These are phyloP conservation scores for Cordyceps militaris DNA, from an alignment of 2,329 filamentous ascomycete genomes.

Conservation along the genomic window DNA sequence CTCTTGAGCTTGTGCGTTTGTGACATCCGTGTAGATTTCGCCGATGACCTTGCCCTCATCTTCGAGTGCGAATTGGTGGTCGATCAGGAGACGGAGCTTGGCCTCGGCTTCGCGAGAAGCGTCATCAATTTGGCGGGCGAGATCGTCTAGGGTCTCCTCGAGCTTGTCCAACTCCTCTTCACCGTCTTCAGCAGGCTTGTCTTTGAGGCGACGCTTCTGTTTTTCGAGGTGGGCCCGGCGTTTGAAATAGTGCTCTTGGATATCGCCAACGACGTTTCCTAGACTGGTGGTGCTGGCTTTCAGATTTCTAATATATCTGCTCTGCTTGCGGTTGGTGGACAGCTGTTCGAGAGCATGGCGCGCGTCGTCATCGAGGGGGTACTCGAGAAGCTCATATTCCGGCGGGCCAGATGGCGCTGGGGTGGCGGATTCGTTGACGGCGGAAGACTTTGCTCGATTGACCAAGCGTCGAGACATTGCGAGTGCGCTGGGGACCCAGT, in stretches of 20 bases:
- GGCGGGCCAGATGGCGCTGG: conserved; percentile 32
- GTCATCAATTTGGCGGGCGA: conserved; percentile 33
- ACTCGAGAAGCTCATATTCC: conserved; percentile 42
- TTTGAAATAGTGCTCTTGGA: conserved; percentile 41
- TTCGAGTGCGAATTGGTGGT: conserved; percentile 41
- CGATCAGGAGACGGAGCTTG: conserved; percentile 42
- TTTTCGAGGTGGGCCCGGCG: conserved; percentile 28
- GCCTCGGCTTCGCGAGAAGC: conserved; percentile 40
- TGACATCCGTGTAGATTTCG: conserved; percentile 27
- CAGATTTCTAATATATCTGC: conserved; percentile 40
- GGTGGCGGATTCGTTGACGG: conserved; percentile 13
- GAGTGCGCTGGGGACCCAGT: not conserved
- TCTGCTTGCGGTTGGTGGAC: conserved; percentile 32
- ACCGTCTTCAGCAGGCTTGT: conserved; percentile 28
- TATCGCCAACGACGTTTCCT: conserved; percentile 37
- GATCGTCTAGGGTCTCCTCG: conserved; percentile 31
- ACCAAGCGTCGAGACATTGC: conserved; percentile 29
- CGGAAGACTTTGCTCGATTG: conserved; percentile 19
- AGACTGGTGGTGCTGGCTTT: conserved; percentile 37
- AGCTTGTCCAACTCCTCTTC: conserved; percentile 30
- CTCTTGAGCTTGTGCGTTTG: conserved; percentile 18
- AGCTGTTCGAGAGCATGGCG: conserved; percentile 37
- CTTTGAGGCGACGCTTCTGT: conserved; percentile 28
- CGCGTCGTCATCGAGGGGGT: conserved; percentile 34
- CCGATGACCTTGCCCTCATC: conserved; percentile 38